A percentile compares a stretch with the other conserved stretches of the same genome.
phyloP scores from a whole-genome alignment of 2,329 filamentous ascomycete species.

The Teratosphaeria epicoccoides region DNA sequence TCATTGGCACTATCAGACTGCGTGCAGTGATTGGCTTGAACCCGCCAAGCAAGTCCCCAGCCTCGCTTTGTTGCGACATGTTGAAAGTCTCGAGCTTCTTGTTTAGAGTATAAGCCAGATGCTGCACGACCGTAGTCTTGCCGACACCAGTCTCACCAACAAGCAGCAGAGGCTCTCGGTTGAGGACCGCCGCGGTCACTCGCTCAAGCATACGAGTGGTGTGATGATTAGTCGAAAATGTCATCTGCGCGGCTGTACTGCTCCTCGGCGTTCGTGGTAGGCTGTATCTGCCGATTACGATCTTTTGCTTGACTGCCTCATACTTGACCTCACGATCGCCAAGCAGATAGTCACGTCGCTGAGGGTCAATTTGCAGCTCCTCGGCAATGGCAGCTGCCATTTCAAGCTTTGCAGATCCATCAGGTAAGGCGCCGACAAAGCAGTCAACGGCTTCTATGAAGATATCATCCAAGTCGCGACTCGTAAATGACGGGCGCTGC shows the following conservation, averaged over 20 bases:
- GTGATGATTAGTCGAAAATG: slow-evolving; percentile 82
- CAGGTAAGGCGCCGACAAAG: slow-evolving; percentile 72
- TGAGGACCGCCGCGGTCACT: slow-evolving; percentile 69
- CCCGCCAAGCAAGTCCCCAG: slow-evolving; percentile 85
- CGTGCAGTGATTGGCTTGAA: slow-evolving; percentile 93
- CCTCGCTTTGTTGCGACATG: slow-evolving; percentile 94
- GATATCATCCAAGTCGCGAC: slow-evolving; percentile 68
- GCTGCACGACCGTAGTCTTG: slow-evolving; percentile 93
- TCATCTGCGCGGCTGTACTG: slow-evolving; percentile 32
- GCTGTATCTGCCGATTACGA: slow-evolving; percentile 23
- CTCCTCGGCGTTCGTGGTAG: slow-evolving; percentile 10
- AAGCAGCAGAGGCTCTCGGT: slow-evolving; percentile 79
- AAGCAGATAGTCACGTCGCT: slow-evolving; percentile 69
- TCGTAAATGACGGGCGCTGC: slow-evolving; percentile 51
- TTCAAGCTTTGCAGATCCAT: slow-evolving; percentile 47
- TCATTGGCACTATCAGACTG: slow-evolving; percentile 75
- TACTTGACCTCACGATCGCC: slow-evolving; percentile 60
- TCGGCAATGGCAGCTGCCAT: slow-evolving; percentile 66
- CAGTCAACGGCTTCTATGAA: slow-evolving; percentile 91
- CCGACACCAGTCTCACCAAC: slow-evolving; percentile 99
- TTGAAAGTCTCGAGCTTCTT: slow-evolving; percentile 89
- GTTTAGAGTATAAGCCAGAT: slow-evolving; percentile 72
- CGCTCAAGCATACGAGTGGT: slow-evolving; percentile 80
- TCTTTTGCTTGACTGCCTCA: slow-evolving; percentile 33
- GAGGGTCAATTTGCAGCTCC: slow-evolving; percentile 75